Base-by-base conservation (phyloP, 352 stramenopile species). In the Lagenidium sp. region DNA sequence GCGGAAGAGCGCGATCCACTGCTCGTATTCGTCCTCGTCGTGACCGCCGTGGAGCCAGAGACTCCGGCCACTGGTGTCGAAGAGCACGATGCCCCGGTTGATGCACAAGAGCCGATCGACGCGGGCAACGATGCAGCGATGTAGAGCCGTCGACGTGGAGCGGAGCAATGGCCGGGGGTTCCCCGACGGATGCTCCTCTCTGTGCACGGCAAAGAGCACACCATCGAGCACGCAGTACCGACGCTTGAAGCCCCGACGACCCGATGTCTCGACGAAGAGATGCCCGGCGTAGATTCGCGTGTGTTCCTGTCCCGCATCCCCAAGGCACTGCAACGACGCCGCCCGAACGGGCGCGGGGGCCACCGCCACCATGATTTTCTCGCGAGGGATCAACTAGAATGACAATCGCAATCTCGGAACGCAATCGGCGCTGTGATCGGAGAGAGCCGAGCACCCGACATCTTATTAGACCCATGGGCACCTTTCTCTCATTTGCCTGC, bases 201-300 rank as follows among this genome's bases (percentile, higher is more conserved):
- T 1, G 21, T 62, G 69, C 16, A 63, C 55, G 16, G 57, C 54
- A 25, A 74, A 55, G 18, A 36, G 36, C 4, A 55, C 41, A 37
- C 56, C 63, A 39, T 78, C 57, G 5, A 78, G 52, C 31, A 78
- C 41, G 26, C 66, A 78, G 41, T 60, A 78, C 16, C 63, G 63
- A 53, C 49, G 61, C 16, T 29, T 47, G 44, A 78, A 78, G 32
- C 25, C 41, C 18, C 60, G 63, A 29, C 69, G 68, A 34, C 39
- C 35, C 10, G 50, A 28, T 22, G 45, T 48, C 40, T 62, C 44
- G 31, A 76, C 47, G 35, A 45, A 58, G 19, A 73, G 53, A 63
- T 64, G 76, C 10, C 67, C 63, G 21, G 53, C 49, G 39, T 55
- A 60, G 21, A 70, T 38, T 22, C 30, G 41, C 7, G 8, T 8